A percentile compares a stretch with the other conserved stretches of the same genome.
Evolutionary conservation across 1,139 yeast species (phyloP).

Genomic region (Saccharomyces pastorianus): DNA sequence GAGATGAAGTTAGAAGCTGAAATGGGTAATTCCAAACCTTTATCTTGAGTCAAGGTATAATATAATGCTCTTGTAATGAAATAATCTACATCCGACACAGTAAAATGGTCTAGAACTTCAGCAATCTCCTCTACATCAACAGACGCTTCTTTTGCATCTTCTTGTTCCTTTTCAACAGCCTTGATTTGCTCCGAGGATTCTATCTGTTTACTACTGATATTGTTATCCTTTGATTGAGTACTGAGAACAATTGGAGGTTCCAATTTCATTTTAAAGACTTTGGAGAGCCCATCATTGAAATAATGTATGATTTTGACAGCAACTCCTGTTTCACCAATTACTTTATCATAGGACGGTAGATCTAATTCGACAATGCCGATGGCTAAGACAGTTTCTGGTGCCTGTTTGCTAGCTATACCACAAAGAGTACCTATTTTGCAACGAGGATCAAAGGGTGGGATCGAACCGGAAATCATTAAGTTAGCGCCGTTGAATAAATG

Average conservation of each 20-base stretch:
- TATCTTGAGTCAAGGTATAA: slow-evolving; percentile 56
- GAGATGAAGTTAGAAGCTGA: slow-evolving; percentile 70
- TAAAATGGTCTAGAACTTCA: slow-evolving; percentile 36
- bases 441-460: slow-evolving; percentile 59
- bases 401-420: slow-evolving; percentile 55
- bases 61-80: slow-evolving; percentile 61
- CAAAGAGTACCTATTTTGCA: slow-evolving; percentile 50
- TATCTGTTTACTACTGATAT: slow-evolving; percentile 9
- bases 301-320: slow-evolving; percentile 57
- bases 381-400: slow-evolving; percentile 63
- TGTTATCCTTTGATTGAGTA: slow-evolving; percentile 7
- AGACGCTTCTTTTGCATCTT: slow-evolving; percentile 11
- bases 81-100: slow-evolving; percentile 67
- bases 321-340: slow-evolving; percentile 53
- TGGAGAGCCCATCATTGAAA: slow-evolving; percentile 45
- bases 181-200: slow-evolving; percentile 7
- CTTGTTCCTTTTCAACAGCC: slow-evolving; percentile 8
- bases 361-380: slow-evolving; percentile 61
- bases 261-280: slow-evolving; percentile 39
- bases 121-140: slow-evolving; percentile 15
- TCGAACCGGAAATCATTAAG: slow-evolving; percentile 84
- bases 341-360: slow-evolving; percentile 38
- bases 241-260: slow-evolving; percentile 35
- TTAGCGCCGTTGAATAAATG: slow-evolving; percentile 67
- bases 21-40: slow-evolving; percentile 48